Percentiles rank a stretch among this genome's conserved stretches.
These are phyloP conservation scores for Jamesozyma gamospora DNA, from an alignment of 805 yeast genomes.

Conservation along the genomic window DNA sequence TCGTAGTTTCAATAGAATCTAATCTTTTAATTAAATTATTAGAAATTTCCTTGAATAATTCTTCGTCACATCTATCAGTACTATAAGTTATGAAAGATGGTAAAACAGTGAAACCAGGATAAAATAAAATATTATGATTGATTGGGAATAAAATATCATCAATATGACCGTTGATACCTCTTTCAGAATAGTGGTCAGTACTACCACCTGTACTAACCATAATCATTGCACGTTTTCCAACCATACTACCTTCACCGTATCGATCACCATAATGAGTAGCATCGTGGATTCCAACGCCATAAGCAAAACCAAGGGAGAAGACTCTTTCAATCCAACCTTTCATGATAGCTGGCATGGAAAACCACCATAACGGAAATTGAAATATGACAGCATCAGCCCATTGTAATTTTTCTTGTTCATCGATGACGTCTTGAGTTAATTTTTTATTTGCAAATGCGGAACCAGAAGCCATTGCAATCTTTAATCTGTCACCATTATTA, in stretches of 20 bases:
- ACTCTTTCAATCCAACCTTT: constrained; percentile 28
- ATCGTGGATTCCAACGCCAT: constrained; percentile 13
- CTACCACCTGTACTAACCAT: constrained; percentile 13
- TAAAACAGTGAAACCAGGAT: constrained; percentile 17
- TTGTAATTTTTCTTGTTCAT: constrained; percentile 21
- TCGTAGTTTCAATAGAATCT: constrained; percentile 3
- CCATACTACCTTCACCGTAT: constrained; percentile 20
- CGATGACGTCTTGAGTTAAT: constrained; percentile 23
- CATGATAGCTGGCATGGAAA: constrained; percentile 24
- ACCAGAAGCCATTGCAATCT: constrained; percentile 13
- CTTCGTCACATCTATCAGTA: constrained; percentile 3
- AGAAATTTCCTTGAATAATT: background rate
- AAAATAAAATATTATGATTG: constrained; percentile 18
- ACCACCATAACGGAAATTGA: constrained; percentile 28
- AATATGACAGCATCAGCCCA: constrained; percentile 26
- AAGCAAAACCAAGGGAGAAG: constrained; percentile 17
- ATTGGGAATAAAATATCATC: constrained; percentile 21
- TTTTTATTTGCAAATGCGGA: constrained; percentile 7
- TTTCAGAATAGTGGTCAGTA: constrained; percentile 6
- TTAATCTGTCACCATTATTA: constrained; percentile 9
- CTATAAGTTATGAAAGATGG: constrained; percentile 14
- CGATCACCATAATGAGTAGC: constrained; percentile 6
- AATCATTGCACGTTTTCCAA: constrained; percentile 16
- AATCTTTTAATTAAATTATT: constrained; percentile 6
- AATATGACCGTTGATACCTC: constrained; percentile 19